These are phyloP conservation scores for Solanum stenotomum DNA, from an alignment of 257 asterid genomes.

Conservation along the genomic window DNA sequence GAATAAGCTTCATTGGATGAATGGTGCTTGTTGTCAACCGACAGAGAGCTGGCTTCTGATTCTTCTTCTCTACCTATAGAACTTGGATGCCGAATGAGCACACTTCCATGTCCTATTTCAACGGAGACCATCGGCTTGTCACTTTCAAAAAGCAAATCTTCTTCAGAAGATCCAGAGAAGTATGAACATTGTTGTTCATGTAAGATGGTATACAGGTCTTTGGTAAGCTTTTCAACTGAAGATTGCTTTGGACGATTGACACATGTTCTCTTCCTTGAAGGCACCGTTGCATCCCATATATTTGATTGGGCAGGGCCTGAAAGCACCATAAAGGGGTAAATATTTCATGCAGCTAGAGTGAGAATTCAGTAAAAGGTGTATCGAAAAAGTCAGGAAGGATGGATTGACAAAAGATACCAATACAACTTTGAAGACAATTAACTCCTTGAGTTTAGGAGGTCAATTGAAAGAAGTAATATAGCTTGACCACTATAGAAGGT, in stretches of 20 bases:
- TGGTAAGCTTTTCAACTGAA: conserved; percentile 78
- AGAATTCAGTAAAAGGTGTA: background rate
- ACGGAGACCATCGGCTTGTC: conserved; percentile 93
- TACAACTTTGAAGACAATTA: background rate
- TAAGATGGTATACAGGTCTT: conserved; percentile 81
- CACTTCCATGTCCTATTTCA: conserved; percentile 98
- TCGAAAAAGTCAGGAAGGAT: background rate
- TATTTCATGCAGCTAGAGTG: background rate
- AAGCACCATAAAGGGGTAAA: conserved; percentile 7
- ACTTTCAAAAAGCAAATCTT: conserved; percentile 78
- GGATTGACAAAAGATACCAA: background rate
- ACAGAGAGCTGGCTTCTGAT: conserved; percentile 95
- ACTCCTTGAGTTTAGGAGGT: background rate
- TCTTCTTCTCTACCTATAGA: conserved; percentile 79
- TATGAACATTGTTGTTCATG: conserved; percentile 79
- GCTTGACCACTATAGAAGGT: background rate
- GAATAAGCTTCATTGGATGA: conserved; percentile 38
- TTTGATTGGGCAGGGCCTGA: conserved; percentile 72
- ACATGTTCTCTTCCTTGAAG: conserved; percentile 88
- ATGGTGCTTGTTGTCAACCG: conserved; percentile 64
- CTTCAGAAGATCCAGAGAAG: conserved; percentile 83
- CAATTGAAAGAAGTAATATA: background rate
- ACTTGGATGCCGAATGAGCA: conserved; percentile 87
- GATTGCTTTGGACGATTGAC: conserved; percentile 75
- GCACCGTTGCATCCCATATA: conserved; percentile 75